phyloP scores from a whole-genome alignment of 441 rosid species.

The Populus tomentosa region DNA sequence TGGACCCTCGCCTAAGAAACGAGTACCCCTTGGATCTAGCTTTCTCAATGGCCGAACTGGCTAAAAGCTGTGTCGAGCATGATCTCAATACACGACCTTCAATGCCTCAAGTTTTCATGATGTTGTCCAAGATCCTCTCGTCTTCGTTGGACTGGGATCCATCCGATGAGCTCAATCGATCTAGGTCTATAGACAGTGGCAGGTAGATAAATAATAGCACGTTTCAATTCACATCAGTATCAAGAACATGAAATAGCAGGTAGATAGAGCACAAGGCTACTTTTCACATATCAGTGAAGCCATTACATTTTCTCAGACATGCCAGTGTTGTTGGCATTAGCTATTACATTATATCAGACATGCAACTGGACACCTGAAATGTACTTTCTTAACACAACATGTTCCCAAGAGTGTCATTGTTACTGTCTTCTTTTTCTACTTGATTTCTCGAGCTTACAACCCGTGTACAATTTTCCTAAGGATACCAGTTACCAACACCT shows the following conservation, averaged over 20 bases:
- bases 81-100: conserved; percentile 67
- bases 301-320: background rate
- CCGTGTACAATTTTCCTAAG: background rate
- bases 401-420: background rate
- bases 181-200: conserved; percentile 36
- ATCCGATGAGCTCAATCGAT: conserved; percentile 50
- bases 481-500: background rate
- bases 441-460: background rate
- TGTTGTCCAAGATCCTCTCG: conserved; percentile 65
- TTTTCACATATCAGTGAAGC: background rate
- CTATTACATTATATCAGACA: background rate
- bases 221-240: background rate
- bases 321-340: background rate
- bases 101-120: conserved; percentile 43
- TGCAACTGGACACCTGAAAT: background rate
- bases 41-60: conserved; percentile 71
- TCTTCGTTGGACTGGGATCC: conserved; percentile 88
- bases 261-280: background rate
- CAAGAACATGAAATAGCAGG: background rate
- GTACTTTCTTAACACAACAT: background rate
- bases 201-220: conserved; percentile 14
- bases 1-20: conserved; percentile 51
- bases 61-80: conserved; percentile 52
- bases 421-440: background rate
- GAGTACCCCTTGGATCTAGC: conserved; percentile 82